Evolutionary conservation across 179 eudicot genomes (phyloP).

Genomic region (Spergularia azorica): DNA sequence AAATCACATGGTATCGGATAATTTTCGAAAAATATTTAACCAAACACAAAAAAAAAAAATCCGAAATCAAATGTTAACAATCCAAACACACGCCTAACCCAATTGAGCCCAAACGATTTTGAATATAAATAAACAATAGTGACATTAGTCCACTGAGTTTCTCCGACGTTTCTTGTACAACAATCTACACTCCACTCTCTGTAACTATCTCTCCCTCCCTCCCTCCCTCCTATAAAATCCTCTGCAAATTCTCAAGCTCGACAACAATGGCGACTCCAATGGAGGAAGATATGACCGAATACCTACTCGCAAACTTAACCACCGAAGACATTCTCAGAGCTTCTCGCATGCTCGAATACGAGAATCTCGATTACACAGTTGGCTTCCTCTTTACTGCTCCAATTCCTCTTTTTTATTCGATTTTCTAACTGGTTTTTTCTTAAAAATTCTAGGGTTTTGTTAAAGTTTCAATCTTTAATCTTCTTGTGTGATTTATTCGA

Average conservation of each 20-base stretch:
- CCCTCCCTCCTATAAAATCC: not conserved
- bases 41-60: no score
- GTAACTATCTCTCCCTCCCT: not conserved
- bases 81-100: no score
- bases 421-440: not conserved
- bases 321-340: conserved; percentile 74
- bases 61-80: no score
- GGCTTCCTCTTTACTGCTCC: conserved; percentile 43
- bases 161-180: conserved; percentile 13
- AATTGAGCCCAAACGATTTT: no score
- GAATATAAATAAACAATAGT: no score
- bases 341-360: conserved; percentile 84
- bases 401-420: not conserved
- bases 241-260: not conserved
- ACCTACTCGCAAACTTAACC: conserved; percentile 74
- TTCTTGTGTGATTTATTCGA: not conserved
- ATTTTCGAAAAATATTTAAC: no score
- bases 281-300: conserved; percentile 79
- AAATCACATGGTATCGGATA: no score
- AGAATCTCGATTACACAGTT: conserved; percentile 46
- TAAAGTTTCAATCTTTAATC: not conserved
- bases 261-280: conserved; percentile 72
- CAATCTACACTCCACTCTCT: not conserved
- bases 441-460: not conserved
- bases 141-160: no score